A percentile compares a stretch with the other conserved stretches of the same genome.
These are phyloP conservation scores for Haemoproteus tartakovskyi DNA, from an alignment of 169 alveolate genomes.

Conservation along the genomic window DNA sequence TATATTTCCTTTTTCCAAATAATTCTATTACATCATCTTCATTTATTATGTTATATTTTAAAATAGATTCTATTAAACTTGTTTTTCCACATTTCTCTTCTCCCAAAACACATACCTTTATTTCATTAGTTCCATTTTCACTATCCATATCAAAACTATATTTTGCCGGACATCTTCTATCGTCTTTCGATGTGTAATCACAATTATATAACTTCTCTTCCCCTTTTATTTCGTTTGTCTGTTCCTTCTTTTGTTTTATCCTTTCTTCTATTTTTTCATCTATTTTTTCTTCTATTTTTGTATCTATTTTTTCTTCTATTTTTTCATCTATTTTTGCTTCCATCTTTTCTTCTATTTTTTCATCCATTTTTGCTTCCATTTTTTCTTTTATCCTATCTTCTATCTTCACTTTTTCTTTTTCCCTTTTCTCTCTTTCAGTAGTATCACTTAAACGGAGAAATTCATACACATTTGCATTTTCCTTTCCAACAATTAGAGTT, in stretches of 20 bases:
- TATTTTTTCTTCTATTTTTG: neutral
- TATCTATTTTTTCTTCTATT: neutral
- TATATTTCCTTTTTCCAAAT: conserved; percentile 43
- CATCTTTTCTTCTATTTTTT: neutral
- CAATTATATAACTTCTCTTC: no score
- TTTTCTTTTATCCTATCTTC: neutral
- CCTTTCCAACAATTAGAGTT: conserved; percentile 11
- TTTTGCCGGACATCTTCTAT: no score
- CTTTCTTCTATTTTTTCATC: neutral
- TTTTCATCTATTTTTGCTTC: neutral
- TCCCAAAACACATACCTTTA: conserved; percentile 45
- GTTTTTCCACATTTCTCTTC: conserved; percentile 55
- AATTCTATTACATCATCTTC: conserved; percentile 27
- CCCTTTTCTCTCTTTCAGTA: neutral
- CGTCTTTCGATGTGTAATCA: no score
- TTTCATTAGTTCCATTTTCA: no score
- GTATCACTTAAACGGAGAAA: neutral
- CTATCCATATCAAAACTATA: no score
- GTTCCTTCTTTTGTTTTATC: neutral
- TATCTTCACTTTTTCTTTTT: neutral
- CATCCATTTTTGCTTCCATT: neutral
- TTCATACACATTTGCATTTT: conserved; percentile 22
- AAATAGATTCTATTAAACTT: conserved; percentile 20
- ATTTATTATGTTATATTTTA: conserved; percentile 16
- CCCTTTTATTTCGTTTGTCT: no score